Conservation (phyloP, 352 stramenopile species). For the Thalassiosira exigua region DNA sequence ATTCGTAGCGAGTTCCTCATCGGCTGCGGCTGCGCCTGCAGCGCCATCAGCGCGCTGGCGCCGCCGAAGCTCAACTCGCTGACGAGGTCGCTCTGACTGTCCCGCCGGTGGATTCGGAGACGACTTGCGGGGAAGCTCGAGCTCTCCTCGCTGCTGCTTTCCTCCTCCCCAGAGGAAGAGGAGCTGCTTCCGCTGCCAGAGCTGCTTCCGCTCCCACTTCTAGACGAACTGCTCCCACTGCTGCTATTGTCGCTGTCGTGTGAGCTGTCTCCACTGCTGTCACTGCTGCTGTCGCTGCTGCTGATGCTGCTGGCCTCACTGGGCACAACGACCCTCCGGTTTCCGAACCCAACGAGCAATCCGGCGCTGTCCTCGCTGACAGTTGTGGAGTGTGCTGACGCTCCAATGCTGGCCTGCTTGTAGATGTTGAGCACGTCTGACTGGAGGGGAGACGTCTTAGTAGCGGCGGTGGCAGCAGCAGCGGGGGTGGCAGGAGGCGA, state of each 20-base stretch:
- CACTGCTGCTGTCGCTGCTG: slow-evolving; percentile 25
- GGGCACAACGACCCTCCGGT: neutral
- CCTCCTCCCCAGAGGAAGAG: slow-evolving; percentile 7
- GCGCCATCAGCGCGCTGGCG: slow-evolving; percentile 49
- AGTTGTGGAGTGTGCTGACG: slow-evolving; percentile 36
- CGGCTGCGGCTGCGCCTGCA: no score
- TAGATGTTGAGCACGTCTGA: no score
- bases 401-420: no score
- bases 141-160: slow-evolving; percentile 33
- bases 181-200: slow-evolving; percentile 19
- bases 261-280: slow-evolving; percentile 8
- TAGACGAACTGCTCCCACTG: slow-evolving; percentile 2
- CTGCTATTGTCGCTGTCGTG: slow-evolving; percentile 19
- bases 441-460: no score
- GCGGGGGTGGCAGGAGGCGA: no score
- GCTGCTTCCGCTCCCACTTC: no score
- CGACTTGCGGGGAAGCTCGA: slow-evolving; percentile 14
- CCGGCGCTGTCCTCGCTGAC: slow-evolving; percentile 39
- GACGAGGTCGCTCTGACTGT: slow-evolving; percentile 30
- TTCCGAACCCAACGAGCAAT: slow-evolving; percentile 60
- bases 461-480: no score
- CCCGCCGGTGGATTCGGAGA: slow-evolving; percentile 15
- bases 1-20: no score
- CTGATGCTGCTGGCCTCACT: no score
- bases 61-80: slow-evolving; percentile 61